Percentiles rank a stretch among this genome's conserved stretches.
Conservation (phyloP, 2,329 filamentous ascomycete species). For the Xylaria sp. region DNA sequence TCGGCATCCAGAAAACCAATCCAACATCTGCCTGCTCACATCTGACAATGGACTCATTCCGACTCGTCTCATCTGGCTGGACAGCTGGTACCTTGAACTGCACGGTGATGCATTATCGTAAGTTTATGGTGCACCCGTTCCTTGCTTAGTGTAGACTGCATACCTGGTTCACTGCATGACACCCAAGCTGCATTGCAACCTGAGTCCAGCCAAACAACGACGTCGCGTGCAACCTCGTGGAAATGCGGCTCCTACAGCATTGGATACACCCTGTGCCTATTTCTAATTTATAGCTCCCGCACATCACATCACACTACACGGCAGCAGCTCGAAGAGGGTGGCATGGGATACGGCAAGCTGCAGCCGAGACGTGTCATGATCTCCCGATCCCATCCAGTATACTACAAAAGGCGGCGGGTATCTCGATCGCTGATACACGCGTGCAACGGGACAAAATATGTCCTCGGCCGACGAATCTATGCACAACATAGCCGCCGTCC, state of each 20-base stretch:
- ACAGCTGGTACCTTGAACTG: not conserved
- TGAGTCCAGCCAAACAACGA: constrained; percentile 11
- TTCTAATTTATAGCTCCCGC: constrained; percentile 19
- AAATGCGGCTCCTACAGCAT: constrained; percentile 31
- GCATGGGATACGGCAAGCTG: constrained; percentile 13
- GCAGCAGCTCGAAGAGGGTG: not conserved
- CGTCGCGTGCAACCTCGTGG: constrained; percentile 22
- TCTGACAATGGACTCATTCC: not conserved
- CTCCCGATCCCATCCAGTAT: constrained; percentile 7
- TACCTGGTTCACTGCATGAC: constrained; percentile 9
- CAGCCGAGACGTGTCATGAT: constrained; percentile 26
- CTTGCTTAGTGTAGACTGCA: constrained; percentile 13
- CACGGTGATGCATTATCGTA: constrained; percentile 1
- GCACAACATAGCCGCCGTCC: constrained; percentile 18
- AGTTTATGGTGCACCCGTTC: constrained; percentile 1
- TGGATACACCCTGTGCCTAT: constrained; percentile 20
- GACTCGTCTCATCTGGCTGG: constrained; percentile 1
- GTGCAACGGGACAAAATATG: constrained; percentile 18
- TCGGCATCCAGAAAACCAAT: not conserved
- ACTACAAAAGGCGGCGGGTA: not conserved
- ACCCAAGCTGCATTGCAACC: constrained; percentile 16
- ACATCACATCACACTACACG: not conserved
- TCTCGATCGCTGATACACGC: constrained; percentile 17
- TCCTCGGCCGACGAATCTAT: constrained; percentile 15
- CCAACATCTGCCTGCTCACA: not conserved